Percentiles rank a stretch among this genome's conserved stretches.
Evolutionary conservation across 2,329 filamentous ascomycete species (phyloP).

Genomic region (Colletotrichum euphorbiae): DNA sequence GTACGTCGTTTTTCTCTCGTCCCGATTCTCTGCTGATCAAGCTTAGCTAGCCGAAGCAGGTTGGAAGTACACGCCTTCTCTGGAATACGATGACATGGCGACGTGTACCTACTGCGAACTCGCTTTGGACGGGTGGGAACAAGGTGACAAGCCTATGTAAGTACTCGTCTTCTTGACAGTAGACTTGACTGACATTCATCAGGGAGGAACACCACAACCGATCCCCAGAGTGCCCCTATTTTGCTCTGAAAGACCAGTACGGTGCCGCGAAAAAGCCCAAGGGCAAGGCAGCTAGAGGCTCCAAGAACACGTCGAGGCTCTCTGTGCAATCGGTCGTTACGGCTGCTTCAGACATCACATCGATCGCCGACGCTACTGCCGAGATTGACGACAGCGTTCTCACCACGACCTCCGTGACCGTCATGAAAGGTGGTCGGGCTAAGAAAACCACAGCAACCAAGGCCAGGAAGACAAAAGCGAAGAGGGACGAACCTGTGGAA

Average conservation of each 20-base stretch:
- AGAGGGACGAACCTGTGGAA: conserved; percentile 67
- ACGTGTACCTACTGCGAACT: conserved; percentile 92
- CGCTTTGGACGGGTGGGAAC: conserved; percentile 94
- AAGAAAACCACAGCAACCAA: conserved; percentile 67
- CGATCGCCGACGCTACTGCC: conserved; percentile 59
- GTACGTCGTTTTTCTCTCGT: conserved; percentile 55
- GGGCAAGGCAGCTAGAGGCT: conserved; percentile 68
- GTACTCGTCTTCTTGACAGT: conserved; percentile 47
- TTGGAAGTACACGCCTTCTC: conserved; percentile 91
- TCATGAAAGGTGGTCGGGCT: conserved; percentile 60
- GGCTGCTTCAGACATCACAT: conserved; percentile 60
- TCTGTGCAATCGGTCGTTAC: conserved; percentile 70
- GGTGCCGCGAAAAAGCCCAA: conserved; percentile 67
- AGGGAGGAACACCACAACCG: conserved; percentile 89
- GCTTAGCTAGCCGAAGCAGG: conserved; percentile 85
- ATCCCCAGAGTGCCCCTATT: conserved; percentile 85
- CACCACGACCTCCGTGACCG: conserved; percentile 69
- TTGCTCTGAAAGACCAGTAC: conserved; percentile 72
- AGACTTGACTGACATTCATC: conserved; percentile 43
- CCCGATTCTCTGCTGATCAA: conserved; percentile 24
- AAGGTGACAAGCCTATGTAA: conserved; percentile 87
- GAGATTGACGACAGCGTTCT: conserved; percentile 69
- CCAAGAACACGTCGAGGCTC: conserved; percentile 73
- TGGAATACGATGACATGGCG: conserved; percentile 87
- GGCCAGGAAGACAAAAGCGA: conserved; percentile 63